Conservation (phyloP, 495 filamentous ascomycete genomes). For the Daldinia concentrica region DNA sequence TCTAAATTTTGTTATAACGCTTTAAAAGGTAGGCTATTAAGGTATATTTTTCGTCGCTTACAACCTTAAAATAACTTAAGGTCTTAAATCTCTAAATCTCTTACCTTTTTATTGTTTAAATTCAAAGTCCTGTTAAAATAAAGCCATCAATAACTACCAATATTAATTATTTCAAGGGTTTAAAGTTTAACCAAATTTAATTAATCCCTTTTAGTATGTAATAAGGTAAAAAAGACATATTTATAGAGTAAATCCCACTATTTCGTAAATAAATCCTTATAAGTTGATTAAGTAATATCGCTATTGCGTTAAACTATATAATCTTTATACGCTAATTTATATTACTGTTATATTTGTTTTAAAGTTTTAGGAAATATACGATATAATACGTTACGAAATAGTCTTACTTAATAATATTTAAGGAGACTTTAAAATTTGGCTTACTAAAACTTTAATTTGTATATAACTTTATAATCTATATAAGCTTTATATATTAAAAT, state of each 20-base stretch:
- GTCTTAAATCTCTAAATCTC: background rate
- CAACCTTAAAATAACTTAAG: background rate
- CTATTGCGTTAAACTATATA: background rate
- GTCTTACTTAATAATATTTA: background rate
- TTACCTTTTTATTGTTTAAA: background rate
- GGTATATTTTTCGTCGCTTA: background rate
- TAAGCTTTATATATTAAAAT: background rate
- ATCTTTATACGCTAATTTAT: background rate
- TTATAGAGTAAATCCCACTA: background rate
- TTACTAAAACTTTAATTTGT: background rate
- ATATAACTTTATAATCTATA: background rate
- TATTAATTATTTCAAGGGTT: background rate
- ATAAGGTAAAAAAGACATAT: background rate
- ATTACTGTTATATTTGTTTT: background rate
- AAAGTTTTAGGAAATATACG: background rate
- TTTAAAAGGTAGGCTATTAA: background rate
- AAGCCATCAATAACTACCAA: background rate
- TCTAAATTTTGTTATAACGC: background rate
- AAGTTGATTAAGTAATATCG: background rate
- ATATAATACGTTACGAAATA: background rate
- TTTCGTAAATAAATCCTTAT: background rate
- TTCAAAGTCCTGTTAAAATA: background rate
- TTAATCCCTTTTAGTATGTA: background rate
- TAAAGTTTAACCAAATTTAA: background rate
- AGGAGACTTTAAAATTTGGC: background rate